Evolutionary conservation across 2,329 filamentous ascomycete genomes (phyloP).

Genomic region (Aspergillus phoenicis): DNA sequence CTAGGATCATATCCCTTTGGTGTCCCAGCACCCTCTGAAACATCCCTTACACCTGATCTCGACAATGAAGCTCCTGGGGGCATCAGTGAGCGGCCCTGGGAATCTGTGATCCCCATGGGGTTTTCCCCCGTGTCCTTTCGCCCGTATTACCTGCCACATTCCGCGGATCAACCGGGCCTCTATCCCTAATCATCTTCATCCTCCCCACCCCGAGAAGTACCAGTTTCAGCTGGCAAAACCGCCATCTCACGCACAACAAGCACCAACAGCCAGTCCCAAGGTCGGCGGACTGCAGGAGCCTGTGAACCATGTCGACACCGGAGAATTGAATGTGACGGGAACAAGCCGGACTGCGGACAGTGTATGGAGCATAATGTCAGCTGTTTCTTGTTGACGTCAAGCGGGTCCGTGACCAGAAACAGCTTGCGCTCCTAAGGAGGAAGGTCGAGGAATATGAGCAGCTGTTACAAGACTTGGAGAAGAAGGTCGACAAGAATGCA

Average conservation of each 20-base stretch:
- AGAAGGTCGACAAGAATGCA: slow-evolving; percentile 23
- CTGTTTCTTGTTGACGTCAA: slow-evolving; percentile 37
- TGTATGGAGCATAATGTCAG: slow-evolving; percentile 28
- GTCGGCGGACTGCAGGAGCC: slow-evolving; percentile 35
- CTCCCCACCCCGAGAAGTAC: slow-evolving; percentile 9
- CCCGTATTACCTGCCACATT: slow-evolving; percentile 10
- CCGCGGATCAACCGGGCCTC: background rate
- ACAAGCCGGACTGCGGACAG: slow-evolving; percentile 31
- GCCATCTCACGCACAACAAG: slow-evolving; percentile 32
- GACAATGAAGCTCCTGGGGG: background rate
- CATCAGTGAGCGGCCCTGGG: slow-evolving; percentile 17
- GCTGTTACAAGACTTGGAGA: slow-evolving; percentile 29
- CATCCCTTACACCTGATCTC: background rate
- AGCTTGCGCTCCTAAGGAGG: slow-evolving; percentile 27
- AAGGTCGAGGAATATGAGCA: slow-evolving; percentile 33
- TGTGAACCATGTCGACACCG: slow-evolving; percentile 40
- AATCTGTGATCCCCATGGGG: slow-evolving; percentile 3
- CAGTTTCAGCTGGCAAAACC: slow-evolving; percentile 24
- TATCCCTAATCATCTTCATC: slow-evolving; percentile 10
- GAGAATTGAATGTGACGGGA: slow-evolving; percentile 40
- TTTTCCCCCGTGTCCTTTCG: slow-evolving; percentile 9
- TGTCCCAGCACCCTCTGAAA: background rate
- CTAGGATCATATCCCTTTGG: background rate
- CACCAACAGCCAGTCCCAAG: slow-evolving; percentile 20
- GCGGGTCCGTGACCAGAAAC: slow-evolving; percentile 39